Percentiles rank a stretch among this genome's conserved stretches.
Conservation (phyloP, 495 filamentous ascomycete species). For the Copromyces sp. region DNA sequence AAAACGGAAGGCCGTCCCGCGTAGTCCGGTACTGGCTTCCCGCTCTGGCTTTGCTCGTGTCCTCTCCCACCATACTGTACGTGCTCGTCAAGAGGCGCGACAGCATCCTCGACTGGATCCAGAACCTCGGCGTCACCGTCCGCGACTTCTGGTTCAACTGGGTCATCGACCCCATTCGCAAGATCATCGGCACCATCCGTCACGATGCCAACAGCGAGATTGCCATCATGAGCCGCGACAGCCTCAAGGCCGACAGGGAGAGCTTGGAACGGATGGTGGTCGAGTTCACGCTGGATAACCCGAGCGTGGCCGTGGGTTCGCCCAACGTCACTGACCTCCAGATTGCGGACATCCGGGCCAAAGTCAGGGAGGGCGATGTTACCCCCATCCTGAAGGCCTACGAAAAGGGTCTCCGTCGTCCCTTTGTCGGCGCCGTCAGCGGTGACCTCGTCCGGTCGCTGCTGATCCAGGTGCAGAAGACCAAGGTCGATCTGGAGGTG, state of each 20-base stretch:
- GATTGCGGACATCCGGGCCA: conserved; percentile 57
- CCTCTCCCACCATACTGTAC: conserved; percentile 70
- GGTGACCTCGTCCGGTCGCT: conserved; percentile 86
- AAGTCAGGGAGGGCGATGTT: conserved; percentile 83
- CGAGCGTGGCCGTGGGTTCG: conserved; percentile 37
- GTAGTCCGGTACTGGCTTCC: conserved; percentile 85
- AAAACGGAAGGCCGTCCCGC: conserved; percentile 66
- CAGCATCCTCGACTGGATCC: conserved; percentile 66
- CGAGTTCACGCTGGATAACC: conserved; percentile 78
- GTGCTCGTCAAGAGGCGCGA: conserved; percentile 59
- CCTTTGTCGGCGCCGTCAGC: conserved; percentile 65
- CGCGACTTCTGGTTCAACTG: conserved; percentile 93
- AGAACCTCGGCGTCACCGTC: conserved; percentile 61
- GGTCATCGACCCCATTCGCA: conserved; percentile 75
- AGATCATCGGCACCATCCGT: conserved; percentile 81
- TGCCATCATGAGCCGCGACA: conserved; percentile 87
- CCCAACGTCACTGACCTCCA: conserved; percentile 43
- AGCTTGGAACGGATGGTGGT: conserved; percentile 96
- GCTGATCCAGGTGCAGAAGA: conserved; percentile 95
- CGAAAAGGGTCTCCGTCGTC: conserved; percentile 71
- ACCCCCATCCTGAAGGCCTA: conserved; percentile 86
- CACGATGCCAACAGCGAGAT: conserved; percentile 87
- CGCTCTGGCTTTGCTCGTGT: conserved; percentile 53
- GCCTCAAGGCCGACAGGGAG: conserved; percentile 75
- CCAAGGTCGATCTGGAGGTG: conserved; percentile 95